Evolutionary conservation across 805 yeast species (phyloP), one percentile per base, ranked within the genome.

Genomic region (Ogataea neopini): DNA sequence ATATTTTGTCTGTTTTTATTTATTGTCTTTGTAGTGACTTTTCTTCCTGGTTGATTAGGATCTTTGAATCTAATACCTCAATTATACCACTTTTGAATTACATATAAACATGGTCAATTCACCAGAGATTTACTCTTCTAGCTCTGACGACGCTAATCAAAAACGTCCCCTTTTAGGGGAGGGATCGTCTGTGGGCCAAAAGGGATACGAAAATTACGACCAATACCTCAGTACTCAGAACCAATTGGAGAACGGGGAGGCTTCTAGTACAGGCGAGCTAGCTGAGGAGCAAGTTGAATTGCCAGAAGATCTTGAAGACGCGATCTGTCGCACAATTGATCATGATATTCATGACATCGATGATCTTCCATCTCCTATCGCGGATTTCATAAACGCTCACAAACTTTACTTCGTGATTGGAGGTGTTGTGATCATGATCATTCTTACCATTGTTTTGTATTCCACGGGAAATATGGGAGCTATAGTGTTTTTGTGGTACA

Each of bases 401-500:
- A 44, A 32, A 9, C 4, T 44, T 11, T 50, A 35, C 34, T 48
- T 53, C 18, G 15, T 48, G 3, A 26, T 43, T 15, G 35, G 39
- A 2, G 32, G 43, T 2, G 6, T 49, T 2, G 17, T 54, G 1
- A 9, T 50, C 11, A 13, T 52, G 40, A 13, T 53, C 4, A 14
- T 56, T 8, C 19, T 50, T 18, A 51, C 56, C 20, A 5, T 51
- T 14, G 30, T 53, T 3, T 25, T 61, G 13, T 47, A 44, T 37
- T 54, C 23, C 14, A 43, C 51, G 8, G 57, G 58, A 9, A 43
- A 56, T 42, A 45, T 40, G 1, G 45, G 45, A 7, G 38, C 33
- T n/a, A 20, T 59, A 5, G 38, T 37, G 2, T 4, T 32, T 4
- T 18, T 61, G n/a, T 58, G 62, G 63, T 51, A 47, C 19, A 50